These are phyloP conservation scores for Diversispora epigaea DNA, from an alignment of 192 early-diverging fungal species.

Conservation along the genomic window DNA sequence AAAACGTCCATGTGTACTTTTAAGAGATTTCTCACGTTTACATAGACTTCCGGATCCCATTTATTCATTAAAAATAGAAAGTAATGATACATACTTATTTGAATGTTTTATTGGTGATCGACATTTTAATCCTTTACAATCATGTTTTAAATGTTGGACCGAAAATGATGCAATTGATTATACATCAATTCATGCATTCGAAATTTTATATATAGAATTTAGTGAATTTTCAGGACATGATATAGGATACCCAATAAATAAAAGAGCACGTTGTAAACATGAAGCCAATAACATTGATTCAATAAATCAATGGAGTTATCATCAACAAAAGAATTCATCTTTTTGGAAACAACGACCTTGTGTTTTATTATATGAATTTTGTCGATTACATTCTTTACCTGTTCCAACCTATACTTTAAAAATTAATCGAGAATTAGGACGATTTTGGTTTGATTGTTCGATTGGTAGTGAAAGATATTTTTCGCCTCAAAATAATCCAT, in stretches of 20 bases:
- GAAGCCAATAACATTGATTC: background rate
- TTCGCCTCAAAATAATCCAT: background rate
- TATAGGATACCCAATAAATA: background rate
- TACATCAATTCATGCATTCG: background rate
- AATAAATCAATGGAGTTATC: background rate
- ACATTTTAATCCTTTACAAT: background rate
- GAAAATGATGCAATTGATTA: constrained; percentile 1
- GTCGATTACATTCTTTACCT: background rate
- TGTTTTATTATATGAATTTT: background rate
- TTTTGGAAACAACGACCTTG: background rate
- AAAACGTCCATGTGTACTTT: background rate
- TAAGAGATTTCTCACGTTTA: background rate
- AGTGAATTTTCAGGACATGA: background rate
- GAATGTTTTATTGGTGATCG: background rate
- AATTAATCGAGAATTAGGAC: background rate
- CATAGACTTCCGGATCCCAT: background rate
- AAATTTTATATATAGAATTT: background rate
- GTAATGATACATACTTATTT: background rate
- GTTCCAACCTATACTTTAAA: background rate
- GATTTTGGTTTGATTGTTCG: background rate
- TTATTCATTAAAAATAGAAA: background rate
- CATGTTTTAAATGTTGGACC: background rate
- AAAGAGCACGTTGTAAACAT: background rate
- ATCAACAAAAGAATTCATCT: background rate
- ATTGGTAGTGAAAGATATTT: background rate